A percentile compares a stretch with the other conserved stretches of the same genome.
Conservation (phyloP, 2,329 filamentous ascomycete genomes). For the Rhinocladiella similis region DNA sequence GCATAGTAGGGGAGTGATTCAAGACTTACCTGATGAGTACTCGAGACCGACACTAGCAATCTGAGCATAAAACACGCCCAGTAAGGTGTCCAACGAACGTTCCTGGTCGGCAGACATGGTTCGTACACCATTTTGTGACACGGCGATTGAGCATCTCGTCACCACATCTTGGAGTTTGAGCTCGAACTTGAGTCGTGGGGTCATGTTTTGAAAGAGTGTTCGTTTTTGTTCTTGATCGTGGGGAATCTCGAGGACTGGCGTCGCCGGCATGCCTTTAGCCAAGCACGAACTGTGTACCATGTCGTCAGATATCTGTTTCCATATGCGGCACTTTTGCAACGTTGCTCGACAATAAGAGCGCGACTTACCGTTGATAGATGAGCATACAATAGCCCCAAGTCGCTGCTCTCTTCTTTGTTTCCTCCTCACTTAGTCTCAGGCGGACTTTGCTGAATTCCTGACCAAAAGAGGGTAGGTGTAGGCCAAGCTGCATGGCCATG, state of each 20-base stretch:
- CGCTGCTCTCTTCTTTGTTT: constrained; percentile 39
- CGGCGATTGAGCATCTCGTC: constrained; percentile 37
- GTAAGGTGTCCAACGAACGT: constrained; percentile 37
- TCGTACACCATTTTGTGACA: constrained; percentile 41
- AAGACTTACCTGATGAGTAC: constrained; percentile 33
- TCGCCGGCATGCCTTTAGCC: constrained; percentile 40
- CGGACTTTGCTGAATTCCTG: constrained; percentile 43
- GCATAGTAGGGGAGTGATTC: not conserved
- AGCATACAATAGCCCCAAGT: constrained; percentile 44
- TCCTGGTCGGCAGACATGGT: constrained; percentile 42
- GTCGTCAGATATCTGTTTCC: not conserved
- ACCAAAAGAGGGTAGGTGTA: constrained; percentile 44
- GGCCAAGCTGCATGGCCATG: constrained; percentile 44
- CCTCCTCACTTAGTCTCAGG: constrained; percentile 34
- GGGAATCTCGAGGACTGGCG: constrained; percentile 36
- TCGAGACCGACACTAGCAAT: constrained; percentile 39
- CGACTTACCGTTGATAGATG: constrained; percentile 40
- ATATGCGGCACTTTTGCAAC: not conserved
- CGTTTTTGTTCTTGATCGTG: constrained; percentile 39
- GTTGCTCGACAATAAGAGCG: not conserved
- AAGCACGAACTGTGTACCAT: constrained; percentile 35
- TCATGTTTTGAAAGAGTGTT: constrained; percentile 36
- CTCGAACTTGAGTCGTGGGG: constrained; percentile 37
- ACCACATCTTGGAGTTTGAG: constrained; percentile 41
- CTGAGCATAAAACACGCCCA: constrained; percentile 39